Evolutionary conservation across 1,139 yeast species (phyloP), one percentile per base, ranked within the genome.

Genomic region (Suhomyces coccinellae): DNA sequence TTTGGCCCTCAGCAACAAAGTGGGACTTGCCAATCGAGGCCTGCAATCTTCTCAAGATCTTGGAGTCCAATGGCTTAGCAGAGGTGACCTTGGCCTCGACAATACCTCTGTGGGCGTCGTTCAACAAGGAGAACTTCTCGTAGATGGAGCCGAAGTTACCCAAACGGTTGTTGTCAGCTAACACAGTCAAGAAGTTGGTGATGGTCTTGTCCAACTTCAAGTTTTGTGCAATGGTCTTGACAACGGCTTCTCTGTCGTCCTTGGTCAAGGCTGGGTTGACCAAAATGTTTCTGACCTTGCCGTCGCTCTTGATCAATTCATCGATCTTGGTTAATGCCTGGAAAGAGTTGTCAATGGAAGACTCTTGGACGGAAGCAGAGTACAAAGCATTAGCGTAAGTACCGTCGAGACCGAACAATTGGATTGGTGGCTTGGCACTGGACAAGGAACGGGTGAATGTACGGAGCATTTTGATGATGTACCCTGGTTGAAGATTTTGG

Each of bases 81-180:
- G 96, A 86, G 57, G 96, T 90, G 64, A 95, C 88, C 58, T 87
- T 83, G 52, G 97, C 98, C 76, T 90, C 96, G 54, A 93, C 89
- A 55, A 90, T 75, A 57, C 99, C 98, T 62, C 83, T 82, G 78
- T 87, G 79, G 48, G 98, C 97, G 65, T 89, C 95, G 66, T 84
- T 83, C 64, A 93, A 83, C 59, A 81, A 71, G 55, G 80, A 77
- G 69, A 86, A 93, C 73, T 90, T 87, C 58, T 77, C 70, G 63
- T 81, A 80, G 63, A 93, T 81, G 47, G 77, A 70, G 49, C 75
- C 69, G 61, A 93, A 79, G 61, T 90, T 72, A 52, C 73, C 69
- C 69, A 93, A 81, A 75, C 99, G 86, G 85, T 91, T 90, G 85
- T 95, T 91, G 68, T 90, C 97, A 57, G 97, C 91, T 62, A 93